Conservation (phyloP, 2,329 filamentous ascomycete species). For the Aspergillus alliaceus region DNA sequence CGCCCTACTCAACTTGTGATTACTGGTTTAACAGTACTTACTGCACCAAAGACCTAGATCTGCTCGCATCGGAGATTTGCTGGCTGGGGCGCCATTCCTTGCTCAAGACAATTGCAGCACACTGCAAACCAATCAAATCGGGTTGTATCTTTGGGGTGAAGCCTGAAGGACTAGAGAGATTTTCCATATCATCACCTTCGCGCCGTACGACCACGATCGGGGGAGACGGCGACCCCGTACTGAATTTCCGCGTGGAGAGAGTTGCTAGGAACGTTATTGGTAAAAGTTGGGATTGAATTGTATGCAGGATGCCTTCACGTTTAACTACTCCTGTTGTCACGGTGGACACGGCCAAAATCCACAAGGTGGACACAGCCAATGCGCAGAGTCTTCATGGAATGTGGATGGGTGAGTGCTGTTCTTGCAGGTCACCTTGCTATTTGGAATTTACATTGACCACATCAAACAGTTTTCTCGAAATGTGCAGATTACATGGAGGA, state of each 20-base stretch:
- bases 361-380: slow-evolving; percentile 91
- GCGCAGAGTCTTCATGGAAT: slow-evolving; percentile 93
- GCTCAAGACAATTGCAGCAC: slow-evolving; percentile 19
- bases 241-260: slow-evolving; percentile 5
- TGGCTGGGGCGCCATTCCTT: slow-evolving; percentile 18
- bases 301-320: slow-evolving; percentile 71
- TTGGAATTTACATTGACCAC: slow-evolving; percentile 23
- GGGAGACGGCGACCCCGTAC: slow-evolving; percentile 45
- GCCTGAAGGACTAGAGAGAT: slow-evolving; percentile 19
- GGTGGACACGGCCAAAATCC: slow-evolving; percentile 86
- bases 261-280: not conserved
- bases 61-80: slow-evolving; percentile 2
- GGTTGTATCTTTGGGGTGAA: slow-evolving; percentile 4
- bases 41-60: not conserved
- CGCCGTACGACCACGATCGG: slow-evolving; percentile 45
- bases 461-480: slow-evolving; percentile 76
- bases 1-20: not conserved
- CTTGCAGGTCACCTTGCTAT: slow-evolving; percentile 1
- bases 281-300: slow-evolving; percentile 17
- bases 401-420: slow-evolving; percentile 77
- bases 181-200: slow-evolving; percentile 24
- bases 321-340: slow-evolving; percentile 84
- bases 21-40: not conserved
- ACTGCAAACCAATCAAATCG: slow-evolving; percentile 16
- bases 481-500: slow-evolving; percentile 93